These are phyloP conservation scores for Talaromyces sp. DNA, from an alignment of 2,329 filamentous ascomycete species.

Conservation along the genomic window DNA sequence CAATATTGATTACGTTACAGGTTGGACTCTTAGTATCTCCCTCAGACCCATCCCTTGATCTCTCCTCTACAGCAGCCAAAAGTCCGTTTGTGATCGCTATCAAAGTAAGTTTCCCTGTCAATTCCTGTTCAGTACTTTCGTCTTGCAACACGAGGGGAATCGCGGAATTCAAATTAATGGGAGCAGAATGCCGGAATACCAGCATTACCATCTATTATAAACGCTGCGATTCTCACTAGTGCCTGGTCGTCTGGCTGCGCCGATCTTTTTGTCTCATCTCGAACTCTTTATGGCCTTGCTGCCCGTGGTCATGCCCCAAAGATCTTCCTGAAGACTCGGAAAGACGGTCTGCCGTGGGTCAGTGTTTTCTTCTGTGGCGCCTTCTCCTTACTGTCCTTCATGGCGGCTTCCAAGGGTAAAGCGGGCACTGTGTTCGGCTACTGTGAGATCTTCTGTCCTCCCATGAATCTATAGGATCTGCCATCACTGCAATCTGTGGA, in stretches of 20 bases:
- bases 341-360: slow-evolving; percentile 18
- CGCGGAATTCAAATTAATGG: background rate
- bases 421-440: slow-evolving; percentile 19
- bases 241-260: slow-evolving; percentile 75
- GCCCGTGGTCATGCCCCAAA: slow-evolving; percentile 58
- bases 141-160: background rate
- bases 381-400: slow-evolving; percentile 19
- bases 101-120: slow-evolving; percentile 3
- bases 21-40: slow-evolving; percentile 18
- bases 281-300: slow-evolving; percentile 62
- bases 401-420: slow-evolving; percentile 17
- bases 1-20: background rate
- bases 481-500: background rate
- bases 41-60: slow-evolving; percentile 17
- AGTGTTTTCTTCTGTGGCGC: slow-evolving; percentile 16
- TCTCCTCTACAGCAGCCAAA: slow-evolving; percentile 46
- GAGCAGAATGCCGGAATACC: slow-evolving; percentile 53
- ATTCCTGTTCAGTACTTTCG: too few species aligned
- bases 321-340: slow-evolving; percentile 44
- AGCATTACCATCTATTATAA: slow-evolving; percentile 65
- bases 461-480: background rate
- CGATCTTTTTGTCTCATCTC: slow-evolving; percentile 67
- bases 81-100: slow-evolving; percentile 43
- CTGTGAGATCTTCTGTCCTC: slow-evolving; percentile 13
- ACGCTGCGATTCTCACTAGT: slow-evolving; percentile 70